phyloP scores from a whole-genome alignment of 2,329 filamentous ascomycete species.

The Arthrobotrys sphaeroides region DNA sequence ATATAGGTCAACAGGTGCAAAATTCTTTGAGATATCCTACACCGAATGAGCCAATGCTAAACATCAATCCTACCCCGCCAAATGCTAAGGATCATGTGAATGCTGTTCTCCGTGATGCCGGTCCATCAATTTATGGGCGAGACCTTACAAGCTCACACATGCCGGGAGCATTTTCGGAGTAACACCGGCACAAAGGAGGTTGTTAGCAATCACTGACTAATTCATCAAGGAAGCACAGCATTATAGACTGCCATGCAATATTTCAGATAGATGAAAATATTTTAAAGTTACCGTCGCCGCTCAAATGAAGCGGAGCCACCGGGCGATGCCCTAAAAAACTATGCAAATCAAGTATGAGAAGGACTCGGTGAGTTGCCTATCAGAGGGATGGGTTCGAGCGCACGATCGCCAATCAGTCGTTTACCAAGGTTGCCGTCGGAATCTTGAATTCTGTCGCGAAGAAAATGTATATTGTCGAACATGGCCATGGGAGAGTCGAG shows the following conservation, averaged over 20 bases:
- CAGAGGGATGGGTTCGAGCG: not conserved
- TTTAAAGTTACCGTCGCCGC: not conserved
- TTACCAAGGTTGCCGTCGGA: too few relatives aligned
- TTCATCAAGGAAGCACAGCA: not conserved
- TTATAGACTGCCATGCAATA: not conserved
- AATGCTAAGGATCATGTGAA: not conserved
- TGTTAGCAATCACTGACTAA: not conserved
- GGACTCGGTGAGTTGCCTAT: slow-evolving; percentile 9
- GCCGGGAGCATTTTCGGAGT: slow-evolving; percentile 17
- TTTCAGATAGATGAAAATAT: not conserved
- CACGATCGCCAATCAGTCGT: too few relatives aligned
- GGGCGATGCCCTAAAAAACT: not conserved
- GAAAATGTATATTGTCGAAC: too few relatives aligned
- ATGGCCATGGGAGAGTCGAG: too few relatives aligned
- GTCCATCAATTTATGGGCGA: not conserved
- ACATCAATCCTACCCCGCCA: not conserved
- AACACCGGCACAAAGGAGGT: slow-evolving; percentile 25
- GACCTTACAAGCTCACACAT: not conserved
- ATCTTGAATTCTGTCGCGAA: too few relatives aligned
- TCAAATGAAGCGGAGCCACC: not conserved
- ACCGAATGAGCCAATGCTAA: not conserved
- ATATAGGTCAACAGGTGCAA: not conserved
- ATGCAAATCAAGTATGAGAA: not conserved
- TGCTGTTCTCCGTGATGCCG: slow-evolving; percentile 28
- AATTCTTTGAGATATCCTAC: not conserved